Base-by-base conservation (phyloP, 148 eudicot species). In the Spergularia marina region DNA sequence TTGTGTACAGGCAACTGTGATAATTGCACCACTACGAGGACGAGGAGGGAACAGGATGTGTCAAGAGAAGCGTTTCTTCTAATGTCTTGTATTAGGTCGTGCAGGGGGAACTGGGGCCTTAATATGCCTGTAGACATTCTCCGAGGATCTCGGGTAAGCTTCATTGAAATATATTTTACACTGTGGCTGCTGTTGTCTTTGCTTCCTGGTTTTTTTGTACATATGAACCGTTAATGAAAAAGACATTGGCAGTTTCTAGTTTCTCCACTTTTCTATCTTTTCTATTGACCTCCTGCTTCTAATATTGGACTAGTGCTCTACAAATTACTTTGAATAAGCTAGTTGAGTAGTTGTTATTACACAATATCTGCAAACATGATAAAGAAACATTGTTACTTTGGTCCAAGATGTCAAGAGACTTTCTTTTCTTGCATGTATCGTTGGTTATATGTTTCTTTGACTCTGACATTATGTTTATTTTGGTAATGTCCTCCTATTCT, bases 101-200 rank as follows among this genome's bases (percentile, higher is more conserved):
- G 97, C 71, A 84, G 94, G 68, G 94, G 92, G 56, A 78, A 81
- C 39, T 90, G 89, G 91, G 97, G 94, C 68, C 92, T 91, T 69
- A 87, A 88, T 83, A 55, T 90, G 83, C 97, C 97, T 70, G 77
- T 90, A 62, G 92, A 90, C 55, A 89, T 89, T 68, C 97, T 91
- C 71, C 97, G 97, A 44, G 97, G 97, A 78, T 91, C 97, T 84
- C 90, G 89, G 74, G 97, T 91, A 88, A 87, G 91, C 71, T 76
- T 52, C 4, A 13, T 70, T 40, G 49, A 63, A 52, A 18, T 17
- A 18, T 44, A 44, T 71, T 68, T 39, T 36, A 41, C 39, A 20
- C 16, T 2, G 36, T 30, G 36, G 36, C 36, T 30, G 36, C 36
- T 30, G 36, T 30, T 30, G 0, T 2, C 36, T 30, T 30, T 30